Base-by-base conservation (phyloP, 2,329 filamentous ascomycete genomes). In the Stenocarpella maydis region DNA sequence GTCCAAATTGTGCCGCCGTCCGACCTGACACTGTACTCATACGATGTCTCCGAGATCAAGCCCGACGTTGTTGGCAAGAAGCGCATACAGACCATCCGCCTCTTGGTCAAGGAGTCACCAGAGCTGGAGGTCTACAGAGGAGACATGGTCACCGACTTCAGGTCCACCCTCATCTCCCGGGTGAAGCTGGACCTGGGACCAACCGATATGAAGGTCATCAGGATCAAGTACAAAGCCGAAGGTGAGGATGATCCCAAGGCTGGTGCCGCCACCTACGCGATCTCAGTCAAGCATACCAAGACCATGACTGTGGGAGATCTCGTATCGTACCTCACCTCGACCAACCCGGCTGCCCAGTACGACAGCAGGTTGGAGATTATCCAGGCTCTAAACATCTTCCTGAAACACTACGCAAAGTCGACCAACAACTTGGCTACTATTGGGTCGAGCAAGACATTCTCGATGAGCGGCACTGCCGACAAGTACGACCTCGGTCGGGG, bases 361-460 rank as follows among this genome's bases (percentile, higher is more conserved):
- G 71, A 71, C 15, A 73, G 75, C 37, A 76, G 77, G 71, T 67
- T 74, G 21, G 72, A 74, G 9, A 74, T 94, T 26, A 83, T 95
- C 2, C 94, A 93, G 78, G 93, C 91, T 2, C 79, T 94, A 71
- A 88, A 95, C 76, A 92, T 91, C 77, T 93, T 86, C 71, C 82
- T 93, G 1, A 80, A 80, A 47, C 77, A 82, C 67, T 75, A 77
- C 43, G 68, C 77, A 52, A 80, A 78, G 72, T 71, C 76, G 0
- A 50, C 72, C 1, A 61, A 49, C 17, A 69, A 66, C 2, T 58
- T 78, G 2, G 72, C 72, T 26, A 75, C 76, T 0, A 72, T 81
- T 34, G 80, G 79, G 1, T 19, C 55, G 1, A 72, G 72, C 41
- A 79, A 77, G 70, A 76, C 67, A 4, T 81, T 81, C 39, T 43